Base-by-base conservation (phyloP, 2,329 filamentous ascomycete genomes). In the Teratosphaeria zuluensis region DNA sequence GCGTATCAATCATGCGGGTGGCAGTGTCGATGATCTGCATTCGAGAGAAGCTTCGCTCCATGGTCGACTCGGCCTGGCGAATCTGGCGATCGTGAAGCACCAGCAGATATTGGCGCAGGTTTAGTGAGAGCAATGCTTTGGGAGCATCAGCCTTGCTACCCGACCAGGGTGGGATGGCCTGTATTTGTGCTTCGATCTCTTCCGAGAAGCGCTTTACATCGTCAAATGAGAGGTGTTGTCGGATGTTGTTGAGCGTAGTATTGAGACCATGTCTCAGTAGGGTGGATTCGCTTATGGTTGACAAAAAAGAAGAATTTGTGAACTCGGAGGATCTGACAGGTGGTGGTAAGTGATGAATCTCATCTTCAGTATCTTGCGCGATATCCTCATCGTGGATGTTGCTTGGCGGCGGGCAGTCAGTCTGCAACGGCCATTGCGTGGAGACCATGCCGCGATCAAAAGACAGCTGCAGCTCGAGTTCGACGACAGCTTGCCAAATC, bases 401-500 rank as follows among this genome's bases (percentile, higher is more conserved):
- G 24, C 74, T 68, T 1, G 81, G 80, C 4, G 76, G 68, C 8
- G 73, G 71, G 3, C 75, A 76, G 60, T 84, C 81, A 59, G 79
- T 81, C 46, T 81, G 77, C 1, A 75, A 61, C 1, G 67, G 66
- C 53, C 69, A 73, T 1, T 74, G 67, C 1, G 72, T 70, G 4
- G 76, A 74, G 2, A 79, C 76, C 71, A 84, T 79, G 0, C 82
- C 82, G 12, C 75, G 74, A 61, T 84, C 80, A 14, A 84, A 70
- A 0, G 80, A 79, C 0, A 79, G 75, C 63, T 84, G 81, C 1
- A 83, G 67, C 58, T 84, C 81, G 30, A 84, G 69, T 63, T 84
- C 81, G 9, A 80, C 69, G 9, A 83, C 80, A 1, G 81, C 82
- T 1, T 74, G 75, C 82, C 82, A 85, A 2, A 85, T 70, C 51